Evolutionary conservation across 441 rosid genomes (phyloP), one percentile per base, ranked within the genome.

Genomic region (Hura crepitans): DNA sequence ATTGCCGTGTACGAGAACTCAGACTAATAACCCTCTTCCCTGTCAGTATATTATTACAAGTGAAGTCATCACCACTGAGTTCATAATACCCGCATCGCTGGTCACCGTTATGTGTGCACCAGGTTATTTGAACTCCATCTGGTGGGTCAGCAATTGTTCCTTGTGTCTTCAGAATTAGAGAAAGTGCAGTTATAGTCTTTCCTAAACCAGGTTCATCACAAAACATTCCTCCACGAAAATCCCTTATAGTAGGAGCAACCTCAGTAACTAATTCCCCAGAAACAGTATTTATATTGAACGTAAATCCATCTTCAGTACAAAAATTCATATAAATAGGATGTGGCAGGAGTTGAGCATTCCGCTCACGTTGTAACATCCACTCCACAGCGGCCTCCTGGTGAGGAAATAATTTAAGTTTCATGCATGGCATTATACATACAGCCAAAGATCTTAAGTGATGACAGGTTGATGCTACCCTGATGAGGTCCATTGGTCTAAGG

Each of bases 131-230:
- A 74, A 79, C 80, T 60, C 91, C 95, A 58, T 83, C 83, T 20
- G 96, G 97, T 25, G 96, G 89, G 68, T 90, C 90, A 65, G 96
- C 89, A 77, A 85, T 59, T 51, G 82, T 88, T 75, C 98, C 97
- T 73, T 73, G 92, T 22, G 97, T 89, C 85, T 94, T 94, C 75
- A 94, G 82, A 70, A 94, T 85, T 70, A 94, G 88, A 69, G 98
- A 86, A 15, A 94, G 88, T 53, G 97, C 87, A 77, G 98, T 91
- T 70, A 94, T 80, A 22, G 98, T 94, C 83, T 94, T 94, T 75
- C 98, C 98, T 66, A 94, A 81, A 72, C 98, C 98, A 72, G 98
- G 98, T 80, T 94, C 98, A 79, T 94, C 98, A 76, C 98, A 93
- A 78, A 93, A 89, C 96, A 93, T 83, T 75, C 97, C 98, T 62